phyloP scores from a whole-genome alignment of 164 flowering plant species.

The Nymphaea thermarum region DNA sequence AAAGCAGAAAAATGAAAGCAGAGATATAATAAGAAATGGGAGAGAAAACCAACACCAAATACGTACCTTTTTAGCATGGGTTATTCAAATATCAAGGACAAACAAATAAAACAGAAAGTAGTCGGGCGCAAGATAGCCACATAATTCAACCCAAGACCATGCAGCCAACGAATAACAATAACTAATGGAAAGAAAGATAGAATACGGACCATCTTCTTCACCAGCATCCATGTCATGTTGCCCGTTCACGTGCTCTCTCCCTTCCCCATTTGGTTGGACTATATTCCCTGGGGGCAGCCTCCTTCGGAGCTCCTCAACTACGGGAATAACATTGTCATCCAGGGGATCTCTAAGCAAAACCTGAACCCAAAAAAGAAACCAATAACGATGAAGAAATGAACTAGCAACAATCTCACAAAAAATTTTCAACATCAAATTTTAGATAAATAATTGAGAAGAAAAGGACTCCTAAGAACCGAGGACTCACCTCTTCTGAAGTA shows the following conservation, averaged over 20 bases:
- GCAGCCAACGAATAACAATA: too few relatives aligned
- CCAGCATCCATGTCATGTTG: conserved; percentile 49
- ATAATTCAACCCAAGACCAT: too few relatives aligned
- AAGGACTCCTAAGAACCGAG: background rate
- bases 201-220: conserved; percentile 62
- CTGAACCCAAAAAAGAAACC: conserved; percentile 21
- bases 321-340: conserved; percentile 76
- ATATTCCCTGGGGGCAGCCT: conserved; percentile 39
- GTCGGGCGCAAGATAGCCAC: background rate
- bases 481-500: conserved; percentile 81
- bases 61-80: background rate
- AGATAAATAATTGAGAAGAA: background rate
- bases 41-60: background rate
- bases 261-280: conserved; percentile 31
- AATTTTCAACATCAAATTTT: background rate
- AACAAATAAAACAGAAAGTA: too few relatives aligned
- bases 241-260: conserved; percentile 29
- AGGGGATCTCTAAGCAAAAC: conserved; percentile 83
- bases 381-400: background rate
- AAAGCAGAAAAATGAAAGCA: background rate
- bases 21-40: background rate
- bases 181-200: background rate
- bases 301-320: conserved; percentile 83
- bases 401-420: background rate
- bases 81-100: too few relatives aligned